Evolutionary conservation across 2,329 filamentous ascomycete genomes (phyloP), one percentile per base, ranked within the genome.

Genomic region (Lachnellula cervina): DNA sequence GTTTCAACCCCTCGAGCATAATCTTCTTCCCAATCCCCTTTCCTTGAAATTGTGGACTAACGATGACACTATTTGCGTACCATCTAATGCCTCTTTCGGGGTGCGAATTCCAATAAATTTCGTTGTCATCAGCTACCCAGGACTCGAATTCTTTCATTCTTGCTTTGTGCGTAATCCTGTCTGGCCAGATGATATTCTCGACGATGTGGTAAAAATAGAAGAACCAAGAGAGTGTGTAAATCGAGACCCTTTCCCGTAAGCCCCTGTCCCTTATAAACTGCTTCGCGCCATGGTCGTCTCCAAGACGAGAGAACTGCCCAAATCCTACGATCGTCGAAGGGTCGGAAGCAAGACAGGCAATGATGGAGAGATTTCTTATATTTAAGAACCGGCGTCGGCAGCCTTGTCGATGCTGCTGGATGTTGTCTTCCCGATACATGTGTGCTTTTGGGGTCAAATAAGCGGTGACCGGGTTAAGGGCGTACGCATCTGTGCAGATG

Each of bases 11-110:
- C 52, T 63, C 52, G 1, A 25, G 21, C 58, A 68, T 59, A 9
- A 68, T 34, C 37, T 55, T 47, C 43, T 45, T 62, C 19, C 66
- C 66, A n/a, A 68, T 28, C 2, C 65, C 66, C 43, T 58, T 59
- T 2, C 66, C 57, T 44, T 64, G 64, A 37, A 54, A 66, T 16
- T 56, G 40, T 6, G 62, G 62, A 28, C 37, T 38, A 0, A 68
- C 61, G 37, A 64, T 54, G 4, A 67, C 17, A 21, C 49, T 64
- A 32, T 62, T 23, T 0, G 51, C 59, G 56, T 61, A 28, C 66
- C 66, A 68, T 32, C 61, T 49, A 52, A 57, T 58, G n/a, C 28
- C 42, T 17, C 64, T 56, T 17, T 59, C 58, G 4, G 62, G 55
- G 53, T 61, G 52, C 2, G 14, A 19, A 4, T 28, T 46, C 63